Percentiles rank a stretch among this genome's conserved stretches.
These are phyloP conservation scores for Flaveria sonorensis DNA, from an alignment of 129 eudicot genomes.

Conservation along the genomic window DNA sequence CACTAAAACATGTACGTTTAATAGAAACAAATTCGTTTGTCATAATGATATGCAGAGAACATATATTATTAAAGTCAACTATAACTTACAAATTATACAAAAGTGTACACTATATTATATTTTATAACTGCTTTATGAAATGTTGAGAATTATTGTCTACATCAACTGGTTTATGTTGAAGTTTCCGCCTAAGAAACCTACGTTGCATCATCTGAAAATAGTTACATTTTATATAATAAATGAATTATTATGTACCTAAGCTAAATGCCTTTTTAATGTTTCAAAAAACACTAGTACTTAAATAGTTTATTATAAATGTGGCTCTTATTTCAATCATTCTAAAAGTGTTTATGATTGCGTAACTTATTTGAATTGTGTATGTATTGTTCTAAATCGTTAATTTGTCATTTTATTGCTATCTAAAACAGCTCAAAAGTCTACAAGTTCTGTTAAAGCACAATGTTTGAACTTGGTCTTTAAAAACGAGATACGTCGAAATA, in stretches of 20 bases:
- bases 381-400: not conserved
- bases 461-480: not conserved
- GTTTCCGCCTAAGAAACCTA: not conserved
- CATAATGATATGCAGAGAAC: not conserved
- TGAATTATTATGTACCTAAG: not conserved
- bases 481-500: not conserved
- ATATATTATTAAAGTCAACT: not conserved
- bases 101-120: not conserved
- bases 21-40: slow-evolving; percentile 16
- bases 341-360: not conserved
- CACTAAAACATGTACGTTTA: slow-evolving; percentile 37
- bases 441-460: not conserved
- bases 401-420: slow-evolving; percentile 1
- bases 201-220: slow-evolving; percentile 2
- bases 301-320: not conserved
- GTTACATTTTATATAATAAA: slow-evolving; percentile 4
- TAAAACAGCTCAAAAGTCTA: slow-evolving; percentile 1
- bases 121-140: slow-evolving; percentile 8
- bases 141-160: not conserved
- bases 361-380: slow-evolving; percentile 8
- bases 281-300: not conserved
- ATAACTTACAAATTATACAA: slow-evolving; percentile 1
- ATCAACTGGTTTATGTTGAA: slow-evolving; percentile 9
- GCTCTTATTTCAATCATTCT: not conserved
- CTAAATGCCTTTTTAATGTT: slow-evolving; percentile 5